Conservation (phyloP, 2,329 filamentous ascomycete species). For the Fusarium tuaranense region DNA sequence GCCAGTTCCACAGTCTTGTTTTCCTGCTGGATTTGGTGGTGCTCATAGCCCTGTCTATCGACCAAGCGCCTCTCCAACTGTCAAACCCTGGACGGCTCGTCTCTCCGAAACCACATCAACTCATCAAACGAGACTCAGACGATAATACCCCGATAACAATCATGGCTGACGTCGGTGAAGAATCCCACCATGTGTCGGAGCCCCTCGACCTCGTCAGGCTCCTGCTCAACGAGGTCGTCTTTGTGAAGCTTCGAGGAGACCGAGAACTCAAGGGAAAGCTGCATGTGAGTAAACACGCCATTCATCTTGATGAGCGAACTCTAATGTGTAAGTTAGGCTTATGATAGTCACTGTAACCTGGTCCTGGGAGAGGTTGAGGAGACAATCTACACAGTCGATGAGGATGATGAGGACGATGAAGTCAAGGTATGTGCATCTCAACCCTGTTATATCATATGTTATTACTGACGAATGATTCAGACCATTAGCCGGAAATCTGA, state of each 20-base stretch:
- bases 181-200: slow-evolving; percentile 81
- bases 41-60: slow-evolving; percentile 29
- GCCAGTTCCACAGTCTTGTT: slow-evolving; percentile 28
- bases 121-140: slow-evolving; percentile 9
- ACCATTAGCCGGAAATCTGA: slow-evolving; percentile 97
- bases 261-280: slow-evolving; percentile 94
- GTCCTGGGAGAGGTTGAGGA: slow-evolving; percentile 97
- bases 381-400: slow-evolving; percentile 93
- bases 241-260: slow-evolving; percentile 96
- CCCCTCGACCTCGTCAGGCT: slow-evolving; percentile 96
- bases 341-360: slow-evolving; percentile 98
- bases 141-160: slow-evolving; percentile 31
- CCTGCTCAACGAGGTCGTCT: slow-evolving; percentile 94
- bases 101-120: slow-evolving; percentile 14
- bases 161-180: slow-evolving; percentile 89
- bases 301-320: not conserved
- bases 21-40: slow-evolving; percentile 35
- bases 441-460: not conserved
- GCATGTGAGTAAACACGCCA: slow-evolving; percentile 72
- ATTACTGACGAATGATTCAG: slow-evolving; percentile 57
- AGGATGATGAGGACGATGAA: slow-evolving; percentile 87
- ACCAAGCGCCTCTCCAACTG: slow-evolving; percentile 20
- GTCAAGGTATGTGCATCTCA: slow-evolving; percentile 69
- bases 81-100: slow-evolving; percentile 16
- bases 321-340: slow-evolving; percentile 73